Percentiles rank a stretch among this genome's conserved stretches.
phyloP scores from a whole-genome alignment of 495 filamentous ascomycete species.

The Cairneyella variabilis region DNA sequence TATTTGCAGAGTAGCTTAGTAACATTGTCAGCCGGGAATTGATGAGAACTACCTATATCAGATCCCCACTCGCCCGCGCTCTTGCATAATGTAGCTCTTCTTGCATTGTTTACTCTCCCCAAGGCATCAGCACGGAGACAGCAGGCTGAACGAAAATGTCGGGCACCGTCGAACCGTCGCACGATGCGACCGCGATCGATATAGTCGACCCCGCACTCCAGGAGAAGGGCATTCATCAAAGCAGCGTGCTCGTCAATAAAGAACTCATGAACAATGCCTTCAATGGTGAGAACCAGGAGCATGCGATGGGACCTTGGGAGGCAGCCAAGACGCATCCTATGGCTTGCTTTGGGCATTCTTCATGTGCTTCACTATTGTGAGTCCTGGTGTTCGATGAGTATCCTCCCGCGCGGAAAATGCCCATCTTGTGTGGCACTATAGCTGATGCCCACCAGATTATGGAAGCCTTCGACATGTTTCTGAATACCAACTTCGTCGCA shows the following conservation, averaged over 20 bases:
- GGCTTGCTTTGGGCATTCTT: constrained; percentile 47
- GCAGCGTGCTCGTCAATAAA: background rate
- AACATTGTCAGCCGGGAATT: too few species aligned
- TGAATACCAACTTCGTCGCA: constrained; percentile 34
- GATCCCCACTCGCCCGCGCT: background rate
- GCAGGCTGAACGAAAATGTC: background rate
- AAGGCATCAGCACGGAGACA: background rate
- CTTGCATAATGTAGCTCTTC: background rate
- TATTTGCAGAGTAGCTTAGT: too few species aligned
- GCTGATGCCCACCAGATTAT: constrained; percentile 27
- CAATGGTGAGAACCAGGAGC: constrained; percentile 18
- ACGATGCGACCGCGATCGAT: background rate
- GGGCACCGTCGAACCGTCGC: background rate
- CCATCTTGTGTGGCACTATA: background rate
- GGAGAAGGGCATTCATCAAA: background rate
- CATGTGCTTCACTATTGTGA: constrained; percentile 50
- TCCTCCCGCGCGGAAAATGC: background rate
- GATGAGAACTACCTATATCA: background rate
- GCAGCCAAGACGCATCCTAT: constrained; percentile 42
- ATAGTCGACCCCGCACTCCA: too few species aligned
- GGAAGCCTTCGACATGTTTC: constrained; percentile 40
- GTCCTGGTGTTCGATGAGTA: too few species aligned
- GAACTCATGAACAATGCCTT: constrained; percentile 2
- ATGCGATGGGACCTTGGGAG: constrained; percentile 41
- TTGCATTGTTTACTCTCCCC: background rate